Base-by-base conservation (phyloP, 371 early-diverging fungal genomes). In the Blakeslea trispora region DNA sequence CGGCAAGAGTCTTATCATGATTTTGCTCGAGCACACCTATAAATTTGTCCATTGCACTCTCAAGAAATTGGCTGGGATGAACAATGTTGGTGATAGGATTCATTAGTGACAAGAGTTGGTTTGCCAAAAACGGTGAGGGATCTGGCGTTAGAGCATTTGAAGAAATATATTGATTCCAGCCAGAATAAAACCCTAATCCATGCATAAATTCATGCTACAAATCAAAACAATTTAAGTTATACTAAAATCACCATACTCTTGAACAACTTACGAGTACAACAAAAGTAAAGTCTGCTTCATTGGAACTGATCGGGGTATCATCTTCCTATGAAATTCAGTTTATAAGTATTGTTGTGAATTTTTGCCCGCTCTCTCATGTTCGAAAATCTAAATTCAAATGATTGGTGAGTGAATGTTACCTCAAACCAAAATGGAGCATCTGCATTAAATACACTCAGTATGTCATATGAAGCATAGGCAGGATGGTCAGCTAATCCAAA, bases 141-240 rank as follows among this genome's bases (percentile, higher is more conserved):
- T 63, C 63, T 4, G 63, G 63, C 28, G 58, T 63, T 5, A 63
- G 3, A 3, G 45, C 41, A 2, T 54, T 34, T 3, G 15, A 19
- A 11, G 61, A 43, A 13, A 76, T 23, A 32, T 68, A 62, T 28
- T 77, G 63, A 15, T 66, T 66, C 74, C 81, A 79, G 19, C 61
- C 64, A 6, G 82, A 74, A 21, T 80, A 72, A 52, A 86, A 82
- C 1, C 86, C 87, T 15, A 87, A 57, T 0, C 87, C 87, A 65
- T 87, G 87, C 28, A 85, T 70, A 9, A 87, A 65, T 55, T 87
- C 87, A 49, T 87, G 87, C 68, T 68, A 31, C 17, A 24, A 15
- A 8, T 3, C 3, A 31, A 24, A n/a, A n/a, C n/a, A n/a, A 35
- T 32, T 39, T 32, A 13, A 43, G n/a, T 13, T 14, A 28, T 28